Conservation (phyloP, 371 early-diverging fungal genomes). For the Lichtheimia corymbifera region DNA sequence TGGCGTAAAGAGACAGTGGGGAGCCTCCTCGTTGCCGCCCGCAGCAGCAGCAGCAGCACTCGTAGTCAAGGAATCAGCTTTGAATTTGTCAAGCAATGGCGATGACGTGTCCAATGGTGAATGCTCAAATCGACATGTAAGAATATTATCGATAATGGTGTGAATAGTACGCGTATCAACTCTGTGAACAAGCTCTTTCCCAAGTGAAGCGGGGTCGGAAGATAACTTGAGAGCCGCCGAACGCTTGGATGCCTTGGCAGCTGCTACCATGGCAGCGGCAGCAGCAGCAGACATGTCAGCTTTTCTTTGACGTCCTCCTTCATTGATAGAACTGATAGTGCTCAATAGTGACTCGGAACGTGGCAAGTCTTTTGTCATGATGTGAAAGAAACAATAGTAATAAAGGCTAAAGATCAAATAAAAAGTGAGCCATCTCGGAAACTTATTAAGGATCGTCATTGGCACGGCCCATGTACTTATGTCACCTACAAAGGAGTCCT, state of each 20-base stretch:
- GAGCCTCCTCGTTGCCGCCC: not conserved
- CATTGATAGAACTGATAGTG: too few species aligned
- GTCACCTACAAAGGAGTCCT: too few species aligned
- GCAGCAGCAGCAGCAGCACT: too few species aligned
- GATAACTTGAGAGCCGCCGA: not conserved
- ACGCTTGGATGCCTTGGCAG: slow-evolving; percentile 18
- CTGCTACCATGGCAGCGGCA: slow-evolving; percentile 23
- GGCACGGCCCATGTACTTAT: too few species aligned
- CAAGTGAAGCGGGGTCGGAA: slow-evolving; percentile 3
- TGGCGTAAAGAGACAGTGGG: slow-evolving; percentile 1
- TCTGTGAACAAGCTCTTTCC: not conserved
- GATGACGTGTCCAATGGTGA: too few species aligned
- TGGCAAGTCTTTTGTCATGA: slow-evolving; percentile 1
- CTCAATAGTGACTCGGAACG: not conserved
- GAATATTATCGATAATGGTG: not conserved
- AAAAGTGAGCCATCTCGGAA: slow-evolving; percentile 1
- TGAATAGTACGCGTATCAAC: slow-evolving; percentile 9
- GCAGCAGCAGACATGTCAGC: slow-evolving; percentile 22
- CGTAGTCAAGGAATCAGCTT: too few species aligned
- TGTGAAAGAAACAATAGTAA: not conserved
- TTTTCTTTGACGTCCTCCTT: slow-evolving; percentile 14
- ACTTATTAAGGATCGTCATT: slow-evolving; percentile 3
- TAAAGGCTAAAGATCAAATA: not conserved
- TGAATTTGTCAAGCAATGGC: too few species aligned
- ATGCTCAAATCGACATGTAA: not conserved